Conservation (phyloP, 805 yeast genomes). For the Maudiozyma saulgeensis region DNA sequence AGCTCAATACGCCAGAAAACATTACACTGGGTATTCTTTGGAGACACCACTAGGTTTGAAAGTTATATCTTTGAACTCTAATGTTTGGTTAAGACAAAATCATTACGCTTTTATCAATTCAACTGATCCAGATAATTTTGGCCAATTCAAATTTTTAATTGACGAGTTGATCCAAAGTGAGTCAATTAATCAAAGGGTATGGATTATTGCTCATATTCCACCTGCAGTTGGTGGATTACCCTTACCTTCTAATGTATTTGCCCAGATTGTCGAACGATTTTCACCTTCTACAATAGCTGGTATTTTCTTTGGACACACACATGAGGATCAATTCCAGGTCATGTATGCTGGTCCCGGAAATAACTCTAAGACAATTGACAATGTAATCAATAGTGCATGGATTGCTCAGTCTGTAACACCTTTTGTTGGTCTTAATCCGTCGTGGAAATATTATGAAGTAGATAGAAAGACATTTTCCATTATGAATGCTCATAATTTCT, state of each 20-base stretch:
- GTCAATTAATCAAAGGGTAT: background rate
- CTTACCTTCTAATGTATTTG: background rate
- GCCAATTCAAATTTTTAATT: background rate
- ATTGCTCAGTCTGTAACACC: background rate
- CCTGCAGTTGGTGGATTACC: background rate
- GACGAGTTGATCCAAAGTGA: background rate
- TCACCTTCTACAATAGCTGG: background rate
- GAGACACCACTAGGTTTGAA: background rate
- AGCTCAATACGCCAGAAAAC: background rate
- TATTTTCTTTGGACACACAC: background rate
- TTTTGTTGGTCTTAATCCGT: background rate
- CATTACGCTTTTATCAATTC: background rate
- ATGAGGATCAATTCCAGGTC: background rate
- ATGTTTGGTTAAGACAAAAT: background rate
- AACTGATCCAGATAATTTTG: background rate
- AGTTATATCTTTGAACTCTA: background rate
- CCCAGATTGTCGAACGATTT: background rate
- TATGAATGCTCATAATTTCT: background rate
- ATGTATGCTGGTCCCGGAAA: background rate
- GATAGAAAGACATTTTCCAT: background rate
- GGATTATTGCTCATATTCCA: background rate
- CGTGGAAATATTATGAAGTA: background rate
- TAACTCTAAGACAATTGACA: background rate
- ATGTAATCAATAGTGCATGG: background rate
- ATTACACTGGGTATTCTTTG: background rate